phyloP scores from a whole-genome alignment of 345 rosid species.

The Punica granatum region DNA sequence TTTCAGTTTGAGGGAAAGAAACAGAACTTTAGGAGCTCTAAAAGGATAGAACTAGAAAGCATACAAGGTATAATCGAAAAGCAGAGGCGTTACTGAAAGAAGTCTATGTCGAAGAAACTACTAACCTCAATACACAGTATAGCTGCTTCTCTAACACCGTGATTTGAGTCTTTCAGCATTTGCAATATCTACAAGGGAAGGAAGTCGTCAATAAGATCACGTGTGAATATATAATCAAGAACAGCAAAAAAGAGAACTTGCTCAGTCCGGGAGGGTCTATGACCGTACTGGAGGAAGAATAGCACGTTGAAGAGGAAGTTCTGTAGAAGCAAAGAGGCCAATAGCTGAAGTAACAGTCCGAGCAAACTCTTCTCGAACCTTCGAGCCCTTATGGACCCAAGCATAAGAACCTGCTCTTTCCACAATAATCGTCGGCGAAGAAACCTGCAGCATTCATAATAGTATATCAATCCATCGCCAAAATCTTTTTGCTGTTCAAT shows the following conservation, averaged over 20 bases:
- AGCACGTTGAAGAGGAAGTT: constrained; percentile 94
- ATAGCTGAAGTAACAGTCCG: constrained; percentile 93
- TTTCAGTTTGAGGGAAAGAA: background rate
- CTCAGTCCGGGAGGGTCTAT: constrained; percentile 1
- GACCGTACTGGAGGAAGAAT: constrained; percentile 81
- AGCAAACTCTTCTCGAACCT: constrained; percentile 94
- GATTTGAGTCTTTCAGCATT: constrained; percentile 85
- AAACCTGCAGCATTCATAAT: constrained; percentile 45
- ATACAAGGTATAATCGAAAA: background rate
- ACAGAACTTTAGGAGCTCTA: background rate
- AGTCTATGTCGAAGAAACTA: background rate
- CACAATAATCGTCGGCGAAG: constrained; percentile 96
- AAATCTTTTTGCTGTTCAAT: background rate
- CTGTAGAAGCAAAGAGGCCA: constrained; percentile 84
- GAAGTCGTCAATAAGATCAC: constrained; percentile 8
- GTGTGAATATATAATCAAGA: background rate
- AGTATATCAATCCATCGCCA: background rate
- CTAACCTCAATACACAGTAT: constrained; percentile 84
- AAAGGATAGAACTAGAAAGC: background rate
- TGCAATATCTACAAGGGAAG: constrained; percentile 66
- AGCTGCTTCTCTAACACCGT: constrained; percentile 84
- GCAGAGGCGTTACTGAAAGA: background rate
- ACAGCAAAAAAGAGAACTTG: background rate
- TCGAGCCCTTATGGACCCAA: constrained; percentile 91
- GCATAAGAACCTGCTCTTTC: constrained; percentile 97